Percentiles rank a stretch among this genome's conserved stretches.
Conservation (phyloP, 129 eudicot species). For the Heracleum sosnowskyi region DNA sequence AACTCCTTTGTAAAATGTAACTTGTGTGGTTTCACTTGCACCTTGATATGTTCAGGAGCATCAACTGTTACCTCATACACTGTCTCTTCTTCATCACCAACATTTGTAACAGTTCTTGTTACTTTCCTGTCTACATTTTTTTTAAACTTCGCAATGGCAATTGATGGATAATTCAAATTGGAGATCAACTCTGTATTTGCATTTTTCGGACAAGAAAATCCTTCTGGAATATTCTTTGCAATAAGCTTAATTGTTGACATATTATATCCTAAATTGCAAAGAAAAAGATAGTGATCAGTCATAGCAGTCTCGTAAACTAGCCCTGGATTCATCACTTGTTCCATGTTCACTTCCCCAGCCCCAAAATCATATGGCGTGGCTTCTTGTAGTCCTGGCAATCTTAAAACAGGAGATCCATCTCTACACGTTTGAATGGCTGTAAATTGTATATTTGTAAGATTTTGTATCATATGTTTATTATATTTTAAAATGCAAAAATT, state of each 20-base stretch:
- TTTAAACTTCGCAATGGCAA: slow-evolving; percentile 33
- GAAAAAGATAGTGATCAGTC: slow-evolving; percentile 36
- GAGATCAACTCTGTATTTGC: slow-evolving; percentile 31
- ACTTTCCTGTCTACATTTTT: slow-evolving; percentile 21
- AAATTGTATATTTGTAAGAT: background rate
- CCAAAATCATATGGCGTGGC: slow-evolving; percentile 82
- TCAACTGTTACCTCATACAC: slow-evolving; percentile 40
- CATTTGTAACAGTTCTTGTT: slow-evolving; percentile 54
- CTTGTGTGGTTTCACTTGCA: slow-evolving; percentile 44
- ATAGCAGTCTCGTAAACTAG: slow-evolving; percentile 51
- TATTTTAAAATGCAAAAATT: background rate
- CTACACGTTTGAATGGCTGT: slow-evolving; percentile 69
- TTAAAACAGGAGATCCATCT: slow-evolving; percentile 42
- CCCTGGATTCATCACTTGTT: slow-evolving; percentile 58
- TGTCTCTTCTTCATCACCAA: slow-evolving; percentile 39
- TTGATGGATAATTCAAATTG: slow-evolving; percentile 85
- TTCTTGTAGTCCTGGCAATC: slow-evolving; percentile 27
- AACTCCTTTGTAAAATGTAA: slow-evolving; percentile 33
- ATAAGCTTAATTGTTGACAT: slow-evolving; percentile 40
- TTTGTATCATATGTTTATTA: background rate
- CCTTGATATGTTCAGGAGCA: slow-evolving; percentile 43
- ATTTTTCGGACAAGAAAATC: slow-evolving; percentile 52
- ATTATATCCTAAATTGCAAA: slow-evolving; percentile 57
- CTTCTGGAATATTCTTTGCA: slow-evolving; percentile 29
- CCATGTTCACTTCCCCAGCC: slow-evolving; percentile 63